These are phyloP conservation scores for Tylopilus subfusipes DNA, from an alignment of 768 basidiomycete genomes.

Conservation along the genomic window DNA sequence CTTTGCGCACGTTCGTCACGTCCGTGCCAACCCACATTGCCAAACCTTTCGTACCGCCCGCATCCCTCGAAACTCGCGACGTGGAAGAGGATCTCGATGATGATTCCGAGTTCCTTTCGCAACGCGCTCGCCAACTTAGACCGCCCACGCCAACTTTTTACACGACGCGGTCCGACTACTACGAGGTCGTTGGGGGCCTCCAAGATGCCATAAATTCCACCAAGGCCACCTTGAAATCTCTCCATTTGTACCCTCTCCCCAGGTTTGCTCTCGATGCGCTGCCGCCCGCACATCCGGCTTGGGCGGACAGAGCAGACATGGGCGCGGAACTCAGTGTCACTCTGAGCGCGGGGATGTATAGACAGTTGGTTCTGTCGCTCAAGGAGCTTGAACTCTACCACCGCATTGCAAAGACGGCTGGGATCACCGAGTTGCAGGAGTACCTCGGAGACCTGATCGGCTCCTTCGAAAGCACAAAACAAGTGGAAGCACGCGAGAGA, in stretches of 20 bases:
- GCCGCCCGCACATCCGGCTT: constrained; percentile 57
- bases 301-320: constrained; percentile 67
- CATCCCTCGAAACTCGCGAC: constrained; percentile 18
- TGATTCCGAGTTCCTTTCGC: constrained; percentile 3
- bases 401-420: constrained; percentile 21
- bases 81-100: constrained; percentile 7
- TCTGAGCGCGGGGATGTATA: constrained; percentile 70
- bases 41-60: constrained; percentile 26
- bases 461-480: constrained; percentile 65
- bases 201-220: constrained; percentile 59
- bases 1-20: constrained; percentile 10
- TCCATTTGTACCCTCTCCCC: constrained; percentile 79
- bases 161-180: constrained; percentile 72
- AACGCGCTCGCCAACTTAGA: constrained; percentile 16
- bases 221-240: constrained; percentile 54
- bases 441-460: constrained; percentile 56
- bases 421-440: constrained; percentile 49
- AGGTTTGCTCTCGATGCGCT: constrained; percentile 58
- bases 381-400: constrained; percentile 64
- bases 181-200: constrained; percentile 66
- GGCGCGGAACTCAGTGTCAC: constrained; percentile 49
- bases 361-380: constrained; percentile 57
- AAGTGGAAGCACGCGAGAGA: constrained; percentile 40
- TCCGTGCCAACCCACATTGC: constrained; percentile 1
- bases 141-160: constrained; percentile 81